Percentiles rank a stretch among this genome's conserved stretches.
phyloP scores from a whole-genome alignment of 108 stramenopile genomes.

The Heterococcus sp. region DNA sequence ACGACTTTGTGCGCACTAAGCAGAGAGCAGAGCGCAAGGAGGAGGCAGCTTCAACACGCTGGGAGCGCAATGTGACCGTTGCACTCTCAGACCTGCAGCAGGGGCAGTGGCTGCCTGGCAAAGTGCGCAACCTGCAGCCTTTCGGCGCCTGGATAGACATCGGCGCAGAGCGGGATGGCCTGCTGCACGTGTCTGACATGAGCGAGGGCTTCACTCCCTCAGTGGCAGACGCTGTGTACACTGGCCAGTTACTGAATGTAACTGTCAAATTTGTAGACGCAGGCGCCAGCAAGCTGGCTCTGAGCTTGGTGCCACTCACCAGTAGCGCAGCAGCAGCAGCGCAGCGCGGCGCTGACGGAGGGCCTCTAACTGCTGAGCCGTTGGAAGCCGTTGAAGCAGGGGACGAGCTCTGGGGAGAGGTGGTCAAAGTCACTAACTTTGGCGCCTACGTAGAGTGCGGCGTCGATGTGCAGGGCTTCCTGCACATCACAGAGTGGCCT shows the following conservation, averaged over 20 bases:
- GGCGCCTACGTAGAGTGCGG: slow-evolving; percentile 85
- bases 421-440: slow-evolving; percentile 78
- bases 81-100: slow-evolving; percentile 11
- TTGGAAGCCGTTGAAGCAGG: slow-evolving; percentile 73
- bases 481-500: slow-evolving; percentile 92
- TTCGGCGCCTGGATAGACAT: slow-evolving; percentile 38
- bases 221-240: slow-evolving; percentile 1
- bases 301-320: too few species aligned
- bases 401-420: slow-evolving; percentile 84
- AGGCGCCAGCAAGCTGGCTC: slow-evolving; percentile 14
- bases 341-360: too few species aligned
- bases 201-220: slow-evolving; percentile 20
- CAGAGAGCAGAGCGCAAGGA: too few species aligned
- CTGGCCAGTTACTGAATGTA: slow-evolving; percentile 3
- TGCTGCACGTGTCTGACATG: slow-evolving; percentile 42
- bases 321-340: too few species aligned
- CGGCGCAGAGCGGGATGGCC: slow-evolving; percentile 31
- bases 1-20: too few species aligned
- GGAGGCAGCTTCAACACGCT: too few species aligned
- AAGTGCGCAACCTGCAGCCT: slow-evolving; percentile 35
- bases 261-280: slow-evolving; percentile 32
- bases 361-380: too few species aligned
- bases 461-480: slow-evolving; percentile 78
- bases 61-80: too few species aligned
- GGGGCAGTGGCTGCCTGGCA: slow-evolving; percentile 28